Evolutionary conservation across 176 grass and related monocot genomes (phyloP).

Genomic region (Cocos nucifera): DNA sequence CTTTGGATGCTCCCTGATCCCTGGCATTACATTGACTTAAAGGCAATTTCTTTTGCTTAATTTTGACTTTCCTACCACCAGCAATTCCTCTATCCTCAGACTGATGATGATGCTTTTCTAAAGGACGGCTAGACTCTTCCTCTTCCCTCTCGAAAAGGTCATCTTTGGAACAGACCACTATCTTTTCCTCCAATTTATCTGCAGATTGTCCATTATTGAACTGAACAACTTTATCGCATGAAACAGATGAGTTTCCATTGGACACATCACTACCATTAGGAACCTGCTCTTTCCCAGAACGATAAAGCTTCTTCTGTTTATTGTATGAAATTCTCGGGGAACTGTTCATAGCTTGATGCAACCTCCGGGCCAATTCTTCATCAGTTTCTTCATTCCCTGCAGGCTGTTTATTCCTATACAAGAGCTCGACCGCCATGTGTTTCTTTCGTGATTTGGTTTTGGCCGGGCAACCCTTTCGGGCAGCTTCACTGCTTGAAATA

Average conservation of each 20-base stretch:
- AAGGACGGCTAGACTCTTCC: neutral
- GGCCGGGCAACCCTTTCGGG: slow-evolving; percentile 35
- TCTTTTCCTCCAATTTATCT: slow-evolving; percentile 25
- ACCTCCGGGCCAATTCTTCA: slow-evolving; percentile 45
- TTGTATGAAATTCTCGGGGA: slow-evolving; percentile 44
- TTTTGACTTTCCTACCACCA: slow-evolving; percentile 32
- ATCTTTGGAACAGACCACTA: slow-evolving; percentile 8
- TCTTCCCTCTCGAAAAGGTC: slow-evolving; percentile 2
- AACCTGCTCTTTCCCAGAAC: slow-evolving; percentile 7
- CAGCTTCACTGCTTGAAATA: slow-evolving; percentile 30
- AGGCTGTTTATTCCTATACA: slow-evolving; percentile 52
- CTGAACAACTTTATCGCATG: slow-evolving; percentile 1
- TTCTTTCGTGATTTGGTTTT: slow-evolving; percentile 65
- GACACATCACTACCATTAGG: slow-evolving; percentile 8
- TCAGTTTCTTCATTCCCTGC: slow-evolving; percentile 27
- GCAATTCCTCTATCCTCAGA: slow-evolving; percentile 10
- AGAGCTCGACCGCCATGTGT: slow-evolving; percentile 51
- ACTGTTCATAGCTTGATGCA: slow-evolving; percentile 59
- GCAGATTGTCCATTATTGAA: slow-evolving; percentile 22
- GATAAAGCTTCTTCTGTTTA: slow-evolving; percentile 29
- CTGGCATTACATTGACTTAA: slow-evolving; percentile 36
- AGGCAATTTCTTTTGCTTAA: slow-evolving; percentile 61
- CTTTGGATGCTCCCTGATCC: slow-evolving; percentile 31
- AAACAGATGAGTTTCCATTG: slow-evolving; percentile 22
- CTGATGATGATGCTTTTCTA: slow-evolving; percentile 10